Conservation (phyloP, 2,329 filamentous ascomycete genomes). For the Exserohilum turcica region DNA sequence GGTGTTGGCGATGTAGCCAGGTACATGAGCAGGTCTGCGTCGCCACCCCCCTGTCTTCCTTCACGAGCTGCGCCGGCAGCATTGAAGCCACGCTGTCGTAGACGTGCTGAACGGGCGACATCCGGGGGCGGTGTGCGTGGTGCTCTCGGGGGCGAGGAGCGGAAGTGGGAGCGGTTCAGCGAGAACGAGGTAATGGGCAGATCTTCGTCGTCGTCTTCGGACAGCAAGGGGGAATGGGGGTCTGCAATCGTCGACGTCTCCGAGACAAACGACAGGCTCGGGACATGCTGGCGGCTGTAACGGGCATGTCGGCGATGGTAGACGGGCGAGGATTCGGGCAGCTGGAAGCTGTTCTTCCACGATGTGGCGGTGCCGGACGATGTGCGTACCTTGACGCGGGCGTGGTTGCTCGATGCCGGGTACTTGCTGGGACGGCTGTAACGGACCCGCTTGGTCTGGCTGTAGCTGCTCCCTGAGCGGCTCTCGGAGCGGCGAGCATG, state of each 20-base stretch:
- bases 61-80: constrained; percentile 48
- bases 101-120: constrained; percentile 48
- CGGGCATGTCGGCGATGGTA: constrained; percentile 75
- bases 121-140: constrained; percentile 49
- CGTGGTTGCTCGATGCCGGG: constrained; percentile 59
- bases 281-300: constrained; percentile 71
- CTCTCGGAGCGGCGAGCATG: constrained; percentile 67
- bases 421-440: constrained; percentile 37
- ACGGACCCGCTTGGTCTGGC: constrained; percentile 46
- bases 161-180: constrained; percentile 60
- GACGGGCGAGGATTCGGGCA: constrained; percentile 85
- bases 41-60: constrained; percentile 74
- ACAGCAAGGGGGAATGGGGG: constrained; percentile 63
- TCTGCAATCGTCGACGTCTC: constrained; percentile 71
- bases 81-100: constrained; percentile 48
- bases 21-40: constrained; percentile 83
- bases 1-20: constrained; percentile 91
- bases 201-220: constrained; percentile 82
- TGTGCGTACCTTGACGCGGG: constrained; percentile 69
- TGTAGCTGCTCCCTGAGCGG: constrained; percentile 59
- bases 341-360: constrained; percentile 77
- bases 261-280: constrained; percentile 79
- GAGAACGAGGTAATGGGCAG: constrained; percentile 78
- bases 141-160: constrained; percentile 75
- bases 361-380: constrained; percentile 63